Evolutionary conservation across 164 flowering plant species (phyloP).

Genomic region (Annona cherimola): DNA sequence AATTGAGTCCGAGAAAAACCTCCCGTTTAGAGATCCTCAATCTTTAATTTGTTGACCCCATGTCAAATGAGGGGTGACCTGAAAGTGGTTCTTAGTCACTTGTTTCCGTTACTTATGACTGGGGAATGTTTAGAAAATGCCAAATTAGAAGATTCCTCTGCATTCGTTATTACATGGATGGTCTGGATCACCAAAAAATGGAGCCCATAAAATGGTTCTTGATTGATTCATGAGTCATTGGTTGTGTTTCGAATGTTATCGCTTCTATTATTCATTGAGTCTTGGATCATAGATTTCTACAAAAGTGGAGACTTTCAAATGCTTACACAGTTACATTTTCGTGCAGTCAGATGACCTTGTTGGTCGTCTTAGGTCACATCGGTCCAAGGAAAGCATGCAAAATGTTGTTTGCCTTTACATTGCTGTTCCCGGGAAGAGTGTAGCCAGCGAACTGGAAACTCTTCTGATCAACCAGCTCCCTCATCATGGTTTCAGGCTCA

Average conservation of each 20-base stretch:
- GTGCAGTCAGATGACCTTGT: slow-evolving; percentile 86
- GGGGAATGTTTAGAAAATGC: not conserved
- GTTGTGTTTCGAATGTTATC: not conserved
- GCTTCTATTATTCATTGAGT: not conserved
- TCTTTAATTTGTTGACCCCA: too few species aligned
- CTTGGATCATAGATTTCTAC: not conserved
- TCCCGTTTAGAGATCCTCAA: too few species aligned
- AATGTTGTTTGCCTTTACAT: slow-evolving; percentile 58
- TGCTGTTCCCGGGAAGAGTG: slow-evolving; percentile 79
- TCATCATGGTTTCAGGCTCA: slow-evolving; percentile 53
- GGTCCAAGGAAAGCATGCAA: slow-evolving; percentile 71
- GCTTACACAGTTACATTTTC: not conserved
- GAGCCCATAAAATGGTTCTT: not conserved
- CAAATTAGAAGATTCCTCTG: not conserved
- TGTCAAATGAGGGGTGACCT: too few species aligned
- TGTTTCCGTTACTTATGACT: too few species aligned
- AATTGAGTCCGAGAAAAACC: too few species aligned
- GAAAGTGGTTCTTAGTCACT: too few species aligned
- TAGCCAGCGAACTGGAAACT: slow-evolving; percentile 87
- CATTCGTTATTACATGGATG: not conserved
- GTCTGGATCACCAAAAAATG: not conserved
- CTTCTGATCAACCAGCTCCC: slow-evolving; percentile 87
- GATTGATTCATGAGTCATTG: not conserved
- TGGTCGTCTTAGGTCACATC: slow-evolving; percentile 75
- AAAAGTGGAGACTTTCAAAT: not conserved